Percentiles rank a stretch among this genome's conserved stretches.
Conservation (phyloP, 1,284 basidiomycete species). For the Ceratobasidium sp. region DNA sequence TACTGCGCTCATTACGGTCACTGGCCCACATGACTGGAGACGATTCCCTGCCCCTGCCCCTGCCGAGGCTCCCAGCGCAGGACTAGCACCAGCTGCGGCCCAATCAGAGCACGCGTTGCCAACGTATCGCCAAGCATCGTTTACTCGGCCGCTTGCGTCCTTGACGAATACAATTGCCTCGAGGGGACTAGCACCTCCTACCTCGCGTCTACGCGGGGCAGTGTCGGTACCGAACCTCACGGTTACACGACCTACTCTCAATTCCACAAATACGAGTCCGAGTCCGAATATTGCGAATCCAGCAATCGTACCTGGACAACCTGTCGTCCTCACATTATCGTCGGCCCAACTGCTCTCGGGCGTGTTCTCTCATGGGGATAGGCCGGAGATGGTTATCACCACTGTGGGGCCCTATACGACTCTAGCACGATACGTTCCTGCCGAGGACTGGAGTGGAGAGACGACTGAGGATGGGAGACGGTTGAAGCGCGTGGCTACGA, state of each 20-base stretch:
- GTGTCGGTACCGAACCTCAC: slow-evolving; percentile 24
- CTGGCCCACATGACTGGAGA: slow-evolving; percentile 34
- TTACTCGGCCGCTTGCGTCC: slow-evolving; percentile 41
- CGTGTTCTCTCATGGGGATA: slow-evolving; percentile 34
- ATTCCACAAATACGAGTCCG: neutral
- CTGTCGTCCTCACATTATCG: slow-evolving; percentile 23
- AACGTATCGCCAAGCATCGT: slow-evolving; percentile 36
- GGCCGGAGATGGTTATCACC: slow-evolving; percentile 36
- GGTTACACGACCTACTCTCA: neutral
- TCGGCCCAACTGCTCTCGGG: slow-evolving; percentile 27
- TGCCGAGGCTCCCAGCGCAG: neutral
- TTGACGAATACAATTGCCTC: slow-evolving; percentile 11
- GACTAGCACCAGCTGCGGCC: neutral
- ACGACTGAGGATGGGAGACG: slow-evolving; percentile 7
- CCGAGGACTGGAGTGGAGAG: slow-evolving; percentile 25
- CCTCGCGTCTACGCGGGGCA: neutral
- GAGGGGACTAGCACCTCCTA: neutral
- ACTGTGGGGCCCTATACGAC: slow-evolving; percentile 38
- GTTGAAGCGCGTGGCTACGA: slow-evolving; percentile 17
- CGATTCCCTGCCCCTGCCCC: slow-evolving; percentile 7
- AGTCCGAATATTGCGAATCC: neutral
- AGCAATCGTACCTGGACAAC: neutral
- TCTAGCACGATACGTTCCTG: slow-evolving; percentile 26
- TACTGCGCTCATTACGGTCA: slow-evolving; percentile 38
- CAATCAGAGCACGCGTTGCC: slow-evolving; percentile 36